Evolutionary conservation across 208 protist species (phyloP), one percentile per base, ranked within the genome.

Genomic region (Acanthamoeba polyphaga): DNA sequence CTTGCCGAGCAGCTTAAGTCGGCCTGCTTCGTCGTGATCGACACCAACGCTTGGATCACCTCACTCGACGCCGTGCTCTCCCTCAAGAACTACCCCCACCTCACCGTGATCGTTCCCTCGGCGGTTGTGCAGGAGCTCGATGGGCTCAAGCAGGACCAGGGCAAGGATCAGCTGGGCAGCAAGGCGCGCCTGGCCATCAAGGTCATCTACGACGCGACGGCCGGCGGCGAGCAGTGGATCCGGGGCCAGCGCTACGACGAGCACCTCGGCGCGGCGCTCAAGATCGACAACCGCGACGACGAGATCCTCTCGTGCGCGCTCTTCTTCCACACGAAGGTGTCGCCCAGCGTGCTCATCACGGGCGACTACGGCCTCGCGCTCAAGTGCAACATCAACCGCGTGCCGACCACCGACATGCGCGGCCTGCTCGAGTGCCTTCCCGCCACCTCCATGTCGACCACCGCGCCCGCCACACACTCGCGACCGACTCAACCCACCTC

Each of bases 261-360:
- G 10, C 34, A 51, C 12, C 34, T 84, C 43, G 74, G 74, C 24
- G 29, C 74, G 24, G 34, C 74, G 6, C 24, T 84, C 74, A 84
- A 55, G 74, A 58, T 55, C 9, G 74, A 84, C 17, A 90, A 90
- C 55, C 24, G 58, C 3, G 84, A 90, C 58, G 84, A 90, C 58
- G 84, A 90, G 53, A 90, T 90, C 49, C 53, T 90, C 4, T 90
- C 84, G n/a, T 90, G 84, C 19, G 53, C 84, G 6, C 84, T 90
- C 84, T 90, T 49, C 58, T 90, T 70, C 58, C 49, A 90, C 58
- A 27, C 58, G 17, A 34, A 46, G n/a, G 58, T 70, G 22, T 17
- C n/a, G 6, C 84, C 49, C 19, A 68, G 55, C 34, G 49, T 68
- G 53, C 29, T 90, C 29, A 90, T 90, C 84, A 90, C 84, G 5